phyloP scores from a whole-genome alignment of 805 yeast species.

The Saccharomycopsis selenospora region DNA sequence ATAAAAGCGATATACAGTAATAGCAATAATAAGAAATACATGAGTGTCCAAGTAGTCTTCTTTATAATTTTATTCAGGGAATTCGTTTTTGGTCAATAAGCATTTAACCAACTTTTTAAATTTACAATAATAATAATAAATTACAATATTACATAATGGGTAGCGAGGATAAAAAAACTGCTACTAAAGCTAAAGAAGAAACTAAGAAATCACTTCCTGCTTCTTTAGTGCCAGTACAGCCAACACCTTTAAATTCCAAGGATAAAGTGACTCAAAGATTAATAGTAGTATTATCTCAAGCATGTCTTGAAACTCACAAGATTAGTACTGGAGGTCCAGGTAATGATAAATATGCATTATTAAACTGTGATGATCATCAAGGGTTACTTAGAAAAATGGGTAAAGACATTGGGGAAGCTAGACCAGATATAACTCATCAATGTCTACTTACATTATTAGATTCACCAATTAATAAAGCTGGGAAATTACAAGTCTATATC shows the following conservation, averaged over 20 bases:
- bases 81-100: slow-evolving; percentile 36
- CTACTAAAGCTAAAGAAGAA: slow-evolving; percentile 24
- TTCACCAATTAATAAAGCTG: slow-evolving; percentile 98
- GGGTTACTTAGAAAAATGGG: slow-evolving; percentile 93
- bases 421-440: slow-evolving; percentile 99
- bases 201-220: slow-evolving; percentile 44
- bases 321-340: slow-evolving; percentile 70
- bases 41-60: slow-evolving; percentile 14
- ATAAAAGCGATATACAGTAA: too few species aligned
- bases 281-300: slow-evolving; percentile 92
- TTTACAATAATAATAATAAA: not conserved
- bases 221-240: slow-evolving; percentile 81
- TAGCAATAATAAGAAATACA: too few species aligned
- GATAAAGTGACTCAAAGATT: slow-evolving; percentile 84
- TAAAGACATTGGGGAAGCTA: slow-evolving; percentile 93
- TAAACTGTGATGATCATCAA: slow-evolving; percentile 98
- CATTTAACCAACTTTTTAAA: slow-evolving; percentile 30
- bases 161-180: slow-evolving; percentile 13
- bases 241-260: slow-evolving; percentile 68
- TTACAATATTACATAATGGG: slow-evolving; percentile 13
- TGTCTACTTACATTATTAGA: slow-evolving; percentile 89
- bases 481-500: slow-evolving; percentile 90
- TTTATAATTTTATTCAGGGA: slow-evolving; percentile 20
- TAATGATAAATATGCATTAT: slow-evolving; percentile 86
- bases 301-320: slow-evolving; percentile 92